Percentiles rank a stretch among this genome's conserved stretches.
phyloP scores from a whole-genome alignment of 495 filamentous ascomycete genomes.

The Wilcoxina mikolae region DNA sequence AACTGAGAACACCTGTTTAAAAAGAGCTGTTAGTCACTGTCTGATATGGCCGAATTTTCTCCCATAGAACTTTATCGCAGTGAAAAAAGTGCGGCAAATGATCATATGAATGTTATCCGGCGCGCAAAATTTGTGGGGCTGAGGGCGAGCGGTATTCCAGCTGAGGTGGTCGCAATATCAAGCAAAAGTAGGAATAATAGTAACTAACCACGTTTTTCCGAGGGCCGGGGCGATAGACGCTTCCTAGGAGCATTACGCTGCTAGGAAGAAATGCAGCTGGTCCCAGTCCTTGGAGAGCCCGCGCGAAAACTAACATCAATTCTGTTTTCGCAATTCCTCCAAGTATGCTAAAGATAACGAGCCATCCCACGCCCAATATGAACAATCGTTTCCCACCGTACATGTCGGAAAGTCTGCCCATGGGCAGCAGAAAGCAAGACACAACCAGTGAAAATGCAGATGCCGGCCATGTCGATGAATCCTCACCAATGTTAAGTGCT shows the following conservation, averaged over 20 bases:
- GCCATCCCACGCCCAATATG: slow-evolving; percentile 53
- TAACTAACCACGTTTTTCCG: slow-evolving; percentile 55
- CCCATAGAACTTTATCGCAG: too few species aligned
- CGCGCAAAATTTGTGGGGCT: too few species aligned
- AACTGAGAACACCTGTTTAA: slow-evolving; percentile 46
- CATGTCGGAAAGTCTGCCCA: slow-evolving; percentile 63
- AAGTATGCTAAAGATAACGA: slow-evolving; percentile 55
- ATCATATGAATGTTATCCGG: background rate
- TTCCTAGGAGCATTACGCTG: slow-evolving; percentile 64
- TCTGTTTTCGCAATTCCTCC: slow-evolving; percentile 56
- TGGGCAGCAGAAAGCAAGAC: slow-evolving; percentile 58
- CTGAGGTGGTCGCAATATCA: too few species aligned
- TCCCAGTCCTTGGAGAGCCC: slow-evolving; percentile 67
- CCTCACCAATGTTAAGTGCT: slow-evolving; percentile 48
- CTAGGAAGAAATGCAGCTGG: slow-evolving; percentile 65
- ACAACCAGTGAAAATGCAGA: slow-evolving; percentile 62
- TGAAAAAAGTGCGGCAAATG: background rate
- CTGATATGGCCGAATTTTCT: too few species aligned
- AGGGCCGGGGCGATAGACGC: slow-evolving; percentile 67
- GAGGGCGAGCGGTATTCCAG: too few species aligned
- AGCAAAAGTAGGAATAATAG: background rate
- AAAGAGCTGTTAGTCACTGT: background rate
- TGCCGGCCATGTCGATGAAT: slow-evolving; percentile 63
- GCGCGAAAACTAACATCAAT: slow-evolving; percentile 57
- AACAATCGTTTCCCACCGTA: slow-evolving; percentile 63